These are phyloP conservation scores for Penicillium pancosmium DNA, from an alignment of 495 filamentous ascomycete genomes.

Conservation along the genomic window DNA sequence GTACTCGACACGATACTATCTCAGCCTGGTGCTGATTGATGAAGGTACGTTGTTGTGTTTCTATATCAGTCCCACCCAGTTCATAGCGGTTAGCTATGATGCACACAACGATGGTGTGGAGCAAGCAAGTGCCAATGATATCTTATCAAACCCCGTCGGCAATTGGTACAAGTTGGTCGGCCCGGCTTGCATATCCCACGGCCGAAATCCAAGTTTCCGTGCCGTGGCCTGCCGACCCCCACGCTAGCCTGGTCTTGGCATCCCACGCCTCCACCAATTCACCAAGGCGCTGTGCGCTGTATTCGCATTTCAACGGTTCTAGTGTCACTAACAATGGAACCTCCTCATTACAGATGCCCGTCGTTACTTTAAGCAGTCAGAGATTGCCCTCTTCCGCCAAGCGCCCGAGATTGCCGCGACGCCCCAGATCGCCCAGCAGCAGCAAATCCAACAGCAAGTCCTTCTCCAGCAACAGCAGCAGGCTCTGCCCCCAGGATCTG, in stretches of 20 bases:
- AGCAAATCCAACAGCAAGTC: constrained; percentile 48
- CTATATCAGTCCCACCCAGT: constrained; percentile 4
- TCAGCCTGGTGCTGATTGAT: constrained; percentile 94
- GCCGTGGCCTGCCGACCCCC: constrained; percentile 32
- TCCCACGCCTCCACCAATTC: constrained; percentile 26
- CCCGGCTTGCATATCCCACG: constrained; percentile 26
- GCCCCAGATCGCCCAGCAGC: constrained; percentile 49
- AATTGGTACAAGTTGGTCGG: constrained; percentile 32
- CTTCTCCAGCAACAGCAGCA: constrained; percentile 41
- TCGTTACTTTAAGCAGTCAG: constrained; percentile 98
- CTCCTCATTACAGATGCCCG: constrained; percentile 68
- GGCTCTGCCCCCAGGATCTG: constrained; percentile 43
- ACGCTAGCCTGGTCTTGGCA: constrained; percentile 41
- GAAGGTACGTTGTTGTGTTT: constrained; percentile 63
- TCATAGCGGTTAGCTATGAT: constrained; percentile 4
- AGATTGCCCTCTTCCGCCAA: constrained; percentile 97
- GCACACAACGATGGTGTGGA: constrained; percentile 6
- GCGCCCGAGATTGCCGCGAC: constrained; percentile 66
- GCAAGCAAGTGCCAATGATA: constrained; percentile 8
- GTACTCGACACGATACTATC: constrained; percentile 96
- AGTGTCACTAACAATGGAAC: constrained; percentile 7
- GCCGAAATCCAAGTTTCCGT: constrained; percentile 13
- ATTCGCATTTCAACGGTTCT: neutral
- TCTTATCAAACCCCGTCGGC: constrained; percentile 44
- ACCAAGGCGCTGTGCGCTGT: neutral